phyloP scores from a whole-genome alignment of 495 filamentous ascomycete species.

The Annulohypoxylon moriforme region DNA sequence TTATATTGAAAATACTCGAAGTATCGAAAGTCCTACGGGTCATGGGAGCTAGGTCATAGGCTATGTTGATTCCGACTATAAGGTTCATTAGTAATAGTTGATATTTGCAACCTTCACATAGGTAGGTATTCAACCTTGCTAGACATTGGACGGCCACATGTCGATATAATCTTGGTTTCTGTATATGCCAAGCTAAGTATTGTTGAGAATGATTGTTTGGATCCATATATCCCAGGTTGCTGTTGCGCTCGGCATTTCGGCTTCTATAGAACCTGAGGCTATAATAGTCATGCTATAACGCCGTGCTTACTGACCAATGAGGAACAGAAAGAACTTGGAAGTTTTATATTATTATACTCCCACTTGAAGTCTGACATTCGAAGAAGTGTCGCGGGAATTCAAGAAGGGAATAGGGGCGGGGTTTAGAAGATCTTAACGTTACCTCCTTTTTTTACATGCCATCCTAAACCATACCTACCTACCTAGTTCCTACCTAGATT shows the following conservation, averaged over 20 bases:
- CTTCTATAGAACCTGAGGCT: background rate
- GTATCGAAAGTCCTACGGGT: background rate
- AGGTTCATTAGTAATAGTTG: conserved; percentile 1
- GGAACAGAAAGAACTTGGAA: background rate
- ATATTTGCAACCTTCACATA: background rate
- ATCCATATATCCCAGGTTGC: background rate
- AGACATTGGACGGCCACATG: background rate
- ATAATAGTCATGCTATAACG: background rate
- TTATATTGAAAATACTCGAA: background rate
- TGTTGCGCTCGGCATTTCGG: background rate
- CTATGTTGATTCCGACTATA: background rate
- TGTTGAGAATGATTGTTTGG: background rate
- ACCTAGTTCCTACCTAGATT: too few species aligned
- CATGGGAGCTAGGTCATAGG: conserved; percentile 1
- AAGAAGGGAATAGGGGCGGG: too few species aligned
- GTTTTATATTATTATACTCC: background rate
- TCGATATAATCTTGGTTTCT: background rate
- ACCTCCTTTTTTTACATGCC: too few species aligned
- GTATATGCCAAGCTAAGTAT: background rate
- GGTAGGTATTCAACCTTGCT: background rate
- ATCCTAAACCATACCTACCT: too few species aligned
- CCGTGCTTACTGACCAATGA: background rate
- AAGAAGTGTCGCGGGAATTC: too few species aligned
- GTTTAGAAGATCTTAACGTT: too few species aligned
- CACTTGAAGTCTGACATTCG: too few species aligned